Evolutionary conservation across 345 rosid genomes (phyloP), one percentile per base, ranked within the genome.

Genomic region (Adansonia digitata): DNA sequence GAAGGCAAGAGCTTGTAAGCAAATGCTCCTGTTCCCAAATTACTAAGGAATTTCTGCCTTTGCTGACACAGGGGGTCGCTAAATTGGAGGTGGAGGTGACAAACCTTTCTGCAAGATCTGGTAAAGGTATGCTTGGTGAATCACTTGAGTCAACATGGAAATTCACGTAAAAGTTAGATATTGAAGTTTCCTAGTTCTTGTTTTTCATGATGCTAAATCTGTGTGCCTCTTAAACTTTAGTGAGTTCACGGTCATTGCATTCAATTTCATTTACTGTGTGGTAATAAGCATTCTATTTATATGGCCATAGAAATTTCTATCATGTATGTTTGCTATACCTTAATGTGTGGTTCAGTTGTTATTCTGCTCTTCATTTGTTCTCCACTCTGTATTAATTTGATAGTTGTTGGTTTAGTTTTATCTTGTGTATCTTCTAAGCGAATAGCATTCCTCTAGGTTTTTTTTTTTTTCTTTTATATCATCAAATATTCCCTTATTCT

Each of bases 31-130:
- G 65, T 31, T 69, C 39, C 4, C 26, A 17, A 48, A 29, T 20
- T 29, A 18, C 27, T 20, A 66, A 66, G 52, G 52, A 59, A 69
- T 26, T 63, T 81, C 65, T 73, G 68, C 53, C 31, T 53, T 22
- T 34, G 66, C 52, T 80, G 49, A 76, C 71, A 34, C 85, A 93
- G 99, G 97, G 90, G 68, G 74, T 64, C 46, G 97, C 98, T 27
- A 93, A 88, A 83, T 85, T 95, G 88, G 97, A 95, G 86, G 94
- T 95, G 74, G 99, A 95, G 88, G 97, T 95, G 71, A 95, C 99
- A 75, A 95, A 95, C 82, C 96, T 95, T 79, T 96, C 94, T 73
- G 97, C 98, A 39, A 95, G 90, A 84, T 98, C 99, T 84, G 99
- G 99, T 81, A 95, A 95, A 90, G 99, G 99, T 95, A 85, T 37